A percentile compares a stretch with the other conserved stretches of the same genome.
Conservation (phyloP, 2,329 filamentous ascomycete species). For the Fusarium coffeatum region DNA sequence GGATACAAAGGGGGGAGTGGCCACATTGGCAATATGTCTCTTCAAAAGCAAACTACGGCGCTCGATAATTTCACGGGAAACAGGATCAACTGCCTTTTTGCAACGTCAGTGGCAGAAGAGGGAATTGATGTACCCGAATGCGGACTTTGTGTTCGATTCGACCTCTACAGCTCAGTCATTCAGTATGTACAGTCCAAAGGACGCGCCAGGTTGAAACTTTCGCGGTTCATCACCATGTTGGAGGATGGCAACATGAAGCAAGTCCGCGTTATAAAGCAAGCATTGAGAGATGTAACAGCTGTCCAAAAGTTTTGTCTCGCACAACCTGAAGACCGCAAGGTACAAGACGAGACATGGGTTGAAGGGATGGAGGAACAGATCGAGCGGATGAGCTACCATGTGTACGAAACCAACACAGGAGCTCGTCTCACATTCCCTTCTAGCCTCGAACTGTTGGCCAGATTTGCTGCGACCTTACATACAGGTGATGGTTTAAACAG, state of each 20-base stretch:
- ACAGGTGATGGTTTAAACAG: slow-evolving; percentile 43
- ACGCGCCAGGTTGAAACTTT: slow-evolving; percentile 80
- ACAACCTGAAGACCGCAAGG: slow-evolving; percentile 78
- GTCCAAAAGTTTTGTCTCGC: slow-evolving; percentile 81
- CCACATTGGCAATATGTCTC: slow-evolving; percentile 72
- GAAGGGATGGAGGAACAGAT: slow-evolving; percentile 21
- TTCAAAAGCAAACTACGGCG: slow-evolving; percentile 78
- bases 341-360: slow-evolving; percentile 43
- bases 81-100: slow-evolving; percentile 71
- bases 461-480: slow-evolving; percentile 77
- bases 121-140: slow-evolving; percentile 76
- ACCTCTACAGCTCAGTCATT: slow-evolving; percentile 89
- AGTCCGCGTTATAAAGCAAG: slow-evolving; percentile 65
- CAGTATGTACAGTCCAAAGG: slow-evolving; percentile 95
- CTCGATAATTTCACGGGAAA: slow-evolving; percentile 73
- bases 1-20: slow-evolving; percentile 48
- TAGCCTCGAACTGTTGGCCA: slow-evolving; percentile 76
- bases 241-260: slow-evolving; percentile 77
- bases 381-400: slow-evolving; percentile 54
- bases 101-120: slow-evolving; percentile 75
- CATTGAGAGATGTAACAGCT: slow-evolving; percentile 67
- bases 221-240: slow-evolving; percentile 86
- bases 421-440: slow-evolving; percentile 83
- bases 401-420: slow-evolving; percentile 71
- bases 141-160: slow-evolving; percentile 79